phyloP scores from a whole-genome alignment of 2,329 filamentous ascomycete genomes.

The Pyricularia sp. region DNA sequence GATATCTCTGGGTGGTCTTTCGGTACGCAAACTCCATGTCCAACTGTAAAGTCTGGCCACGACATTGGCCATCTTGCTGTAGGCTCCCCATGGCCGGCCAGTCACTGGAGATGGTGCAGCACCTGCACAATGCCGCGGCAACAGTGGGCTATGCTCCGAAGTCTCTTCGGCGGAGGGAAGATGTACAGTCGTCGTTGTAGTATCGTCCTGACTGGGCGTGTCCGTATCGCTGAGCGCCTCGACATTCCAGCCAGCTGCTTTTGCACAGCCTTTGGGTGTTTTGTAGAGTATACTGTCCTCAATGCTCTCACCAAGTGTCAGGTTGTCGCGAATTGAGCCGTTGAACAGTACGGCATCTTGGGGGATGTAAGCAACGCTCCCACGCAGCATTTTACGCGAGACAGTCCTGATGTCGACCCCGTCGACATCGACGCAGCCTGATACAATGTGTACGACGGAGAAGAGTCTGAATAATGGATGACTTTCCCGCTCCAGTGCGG shows the following conservation, averaged over 20 bases:
- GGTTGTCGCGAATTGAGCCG: conserved; percentile 37
- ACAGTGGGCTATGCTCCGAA: conserved; percentile 7
- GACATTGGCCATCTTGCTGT: not conserved
- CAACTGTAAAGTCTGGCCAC: not conserved
- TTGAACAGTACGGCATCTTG: conserved; percentile 28
- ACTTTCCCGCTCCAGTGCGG: conserved; percentile 59
- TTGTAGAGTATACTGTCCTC: conserved; percentile 43
- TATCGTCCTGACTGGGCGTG: not conserved
- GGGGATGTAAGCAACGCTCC: conserved; percentile 27
- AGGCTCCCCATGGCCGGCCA: not conserved
- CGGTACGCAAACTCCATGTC: not conserved
- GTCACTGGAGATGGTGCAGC: not conserved
- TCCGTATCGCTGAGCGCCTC: not conserved
- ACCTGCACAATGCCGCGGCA: conserved; percentile 6
- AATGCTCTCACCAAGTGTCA: conserved; percentile 54
- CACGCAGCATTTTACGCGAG: conserved; percentile 22
- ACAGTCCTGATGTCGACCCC: conserved; percentile 24
- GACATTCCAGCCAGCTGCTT: conserved; percentile 30
- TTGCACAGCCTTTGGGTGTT: conserved; percentile 52
- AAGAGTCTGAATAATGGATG: conserved; percentile 33
- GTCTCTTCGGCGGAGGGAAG: conserved; percentile 4
- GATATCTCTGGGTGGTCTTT: not conserved
- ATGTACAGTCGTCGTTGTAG: not conserved
- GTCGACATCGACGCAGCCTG: conserved; percentile 23
- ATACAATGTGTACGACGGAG: conserved; percentile 25